Base-by-base conservation (phyloP, 371 early-diverging fungal species). In the Mucor lusitanicus region DNA sequence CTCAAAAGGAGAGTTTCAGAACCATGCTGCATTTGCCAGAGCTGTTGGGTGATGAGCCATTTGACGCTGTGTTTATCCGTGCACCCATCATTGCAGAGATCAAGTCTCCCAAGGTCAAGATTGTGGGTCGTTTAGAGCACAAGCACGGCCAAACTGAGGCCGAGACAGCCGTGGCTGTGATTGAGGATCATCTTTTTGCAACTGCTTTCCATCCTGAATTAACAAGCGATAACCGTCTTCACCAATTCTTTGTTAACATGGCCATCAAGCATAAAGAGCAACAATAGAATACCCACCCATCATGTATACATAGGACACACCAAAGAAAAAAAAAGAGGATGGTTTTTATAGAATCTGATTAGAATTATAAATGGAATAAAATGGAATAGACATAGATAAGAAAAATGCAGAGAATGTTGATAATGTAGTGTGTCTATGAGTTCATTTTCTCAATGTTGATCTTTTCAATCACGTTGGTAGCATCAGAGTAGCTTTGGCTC, bases 131-230 rank as follows among this genome's bases (percentile, higher is more conserved):
- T 57, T 72, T 84, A 48, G 84, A 87, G 65, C 66, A 73, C 56
- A 70, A 78, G 23, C 74, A 79, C 17, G 85, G 79, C 28, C 76
- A 77, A 67, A 86, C 79, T 33, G 80, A 77, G 65, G 82, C 75
- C 19, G 89, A 86, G 13, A 80, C 88, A 15, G 84, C 94, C 68
- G 95, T 98, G 19, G 98, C 97, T 6, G 96, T 98, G 17, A 82
- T 84, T 64, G 92, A 97, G 71, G 91, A 87, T 56, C 87, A 92
- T 61, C 72, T 96, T n/a, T 78, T 98, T 48, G 98, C 92, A 40
- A 94, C 96, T 1, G 87, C 95, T 42, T 98, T 98, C 87, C 98
- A 98, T 68, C 98, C 98, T 2, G 98, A 98, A 76, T 82, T 98
- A 69, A 97, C 93, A 11, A 71, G 71, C 21, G 97, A 97, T 72